Evolutionary conservation across 2,329 filamentous ascomycete species (phyloP), one percentile per base, ranked within the genome.

Genomic region (Fusarium albosuccineum): DNA sequence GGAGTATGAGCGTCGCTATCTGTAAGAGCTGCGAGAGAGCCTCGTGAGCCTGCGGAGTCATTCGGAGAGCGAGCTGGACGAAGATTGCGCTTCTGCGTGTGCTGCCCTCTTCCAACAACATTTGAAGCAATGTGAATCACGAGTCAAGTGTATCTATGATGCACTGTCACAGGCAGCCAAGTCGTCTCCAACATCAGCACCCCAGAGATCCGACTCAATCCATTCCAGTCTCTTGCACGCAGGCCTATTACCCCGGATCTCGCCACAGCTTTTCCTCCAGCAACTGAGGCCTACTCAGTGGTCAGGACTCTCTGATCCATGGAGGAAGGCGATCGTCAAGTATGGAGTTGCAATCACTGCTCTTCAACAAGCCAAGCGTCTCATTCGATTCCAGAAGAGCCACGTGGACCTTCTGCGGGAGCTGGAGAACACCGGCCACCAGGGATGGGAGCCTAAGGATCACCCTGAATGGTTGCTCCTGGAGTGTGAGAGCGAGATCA

Each of bases 401-500:
- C 52, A 57, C 3, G 56, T 62, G 1, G 78, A 80, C 5, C 67
- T 87, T 0, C 37, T 79, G 0, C 76, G 68, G 9, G 86, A 87
- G 61, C 60, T 84, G 0, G 40, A 68, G 3, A 89, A 89, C 57
- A 14, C 65, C 0, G 89, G 88, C 0, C 87, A 89, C 62, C 66
- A 70, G 2, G 86, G 84, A 9, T 92, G 89, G 87, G 68, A 83
- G 6, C 83, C 85, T 0, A 9, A 71, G 0, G 62, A 85, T 0
- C 77, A 80, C 37, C 88, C 90, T 0, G 90, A 92, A 22, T 88
- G 81, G 61, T 77, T 93, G 0, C 76, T 93, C 0, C 61, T 93
- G 0, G 90, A 93, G 72, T 79, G 90, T 1, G 90, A 93, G 54
- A 87, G 82, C 34, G 82, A 84, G 1, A 80, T 93, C 2, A 70